Evolutionary conservation across 441 rosid species (phyloP).

Genomic region (Pelargonium australe): DNA sequence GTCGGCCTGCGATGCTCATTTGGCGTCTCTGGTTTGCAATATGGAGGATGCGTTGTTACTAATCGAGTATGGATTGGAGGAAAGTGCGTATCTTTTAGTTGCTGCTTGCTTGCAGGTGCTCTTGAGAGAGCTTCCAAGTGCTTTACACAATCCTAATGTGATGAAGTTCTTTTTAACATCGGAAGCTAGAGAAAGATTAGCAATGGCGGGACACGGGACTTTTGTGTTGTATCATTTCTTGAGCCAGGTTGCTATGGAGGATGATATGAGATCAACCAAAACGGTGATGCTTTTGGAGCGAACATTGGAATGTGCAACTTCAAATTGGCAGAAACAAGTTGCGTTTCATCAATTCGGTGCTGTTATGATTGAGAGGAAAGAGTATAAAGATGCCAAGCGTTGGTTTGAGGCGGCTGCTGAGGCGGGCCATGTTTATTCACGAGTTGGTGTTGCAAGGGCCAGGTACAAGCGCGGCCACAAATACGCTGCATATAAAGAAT

Average conservation of each 20-base stretch:
- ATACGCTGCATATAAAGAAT: constrained; percentile 75
- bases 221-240: constrained; percentile 70
- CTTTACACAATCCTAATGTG: constrained; percentile 53
- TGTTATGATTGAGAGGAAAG: constrained; percentile 87
- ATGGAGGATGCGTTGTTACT: constrained; percentile 57
- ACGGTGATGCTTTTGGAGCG: constrained; percentile 90
- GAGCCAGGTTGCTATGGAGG: constrained; percentile 80
- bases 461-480: constrained; percentile 82
- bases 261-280: constrained; percentile 73
- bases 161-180: constrained; percentile 55
- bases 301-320: constrained; percentile 57
- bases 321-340: constrained; percentile 78
- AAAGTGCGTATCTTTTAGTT: constrained; percentile 61
- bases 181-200: constrained; percentile 61
- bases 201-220: constrained; percentile 68
- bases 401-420: constrained; percentile 71
- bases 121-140: constrained; percentile 67
- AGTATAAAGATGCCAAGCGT: constrained; percentile 77
- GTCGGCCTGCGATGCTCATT: constrained; percentile 62
- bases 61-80: constrained; percentile 80
- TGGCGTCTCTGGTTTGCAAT: constrained; percentile 55
- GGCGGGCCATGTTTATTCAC: constrained; percentile 69
- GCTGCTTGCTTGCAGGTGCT: constrained; percentile 85
- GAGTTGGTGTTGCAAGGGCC: constrained; percentile 75
- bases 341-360: constrained; percentile 81